Evolutionary conservation across 2,329 filamentous ascomycete species (phyloP).

Genomic region (Exophiala phaeomuriformis): DNA sequence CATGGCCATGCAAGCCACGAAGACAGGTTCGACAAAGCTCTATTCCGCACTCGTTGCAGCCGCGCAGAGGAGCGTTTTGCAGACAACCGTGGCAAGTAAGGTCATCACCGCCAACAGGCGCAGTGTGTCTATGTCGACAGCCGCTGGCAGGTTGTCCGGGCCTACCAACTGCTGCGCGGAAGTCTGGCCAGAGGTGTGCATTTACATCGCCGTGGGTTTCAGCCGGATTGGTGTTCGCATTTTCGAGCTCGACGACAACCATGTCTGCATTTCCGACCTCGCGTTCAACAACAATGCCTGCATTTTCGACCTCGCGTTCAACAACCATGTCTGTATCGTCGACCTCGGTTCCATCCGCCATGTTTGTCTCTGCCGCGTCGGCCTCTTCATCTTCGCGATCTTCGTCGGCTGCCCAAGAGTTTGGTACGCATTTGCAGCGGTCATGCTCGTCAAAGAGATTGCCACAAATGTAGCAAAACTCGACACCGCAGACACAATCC

Average conservation of each 20-base stretch:
- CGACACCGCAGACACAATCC: slow-evolving; percentile 20
- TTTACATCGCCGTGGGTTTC: too few relatives aligned
- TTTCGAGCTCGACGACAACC: too few relatives aligned
- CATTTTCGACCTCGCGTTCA: background rate
- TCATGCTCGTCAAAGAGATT: slow-evolving; percentile 11
- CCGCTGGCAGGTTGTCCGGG: background rate
- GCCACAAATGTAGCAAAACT: slow-evolving; percentile 23
- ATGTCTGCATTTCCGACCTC: background rate
- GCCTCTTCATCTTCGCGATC: slow-evolving; percentile 5
- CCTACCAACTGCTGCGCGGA: background rate
- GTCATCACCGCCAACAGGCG: background rate
- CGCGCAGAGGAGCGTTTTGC: background rate
- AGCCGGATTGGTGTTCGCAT: too few relatives aligned
- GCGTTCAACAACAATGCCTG: background rate
- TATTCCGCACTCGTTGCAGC: slow-evolving; percentile 1
- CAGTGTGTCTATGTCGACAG: background rate
- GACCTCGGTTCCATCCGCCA: background rate
- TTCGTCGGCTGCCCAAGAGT: background rate
- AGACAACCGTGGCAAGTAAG: slow-evolving; percentile 4
- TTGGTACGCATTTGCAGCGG: slow-evolving; percentile 1
- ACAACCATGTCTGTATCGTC: background rate
- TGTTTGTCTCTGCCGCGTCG: background rate
- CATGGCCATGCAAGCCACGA: background rate
- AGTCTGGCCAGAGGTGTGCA: background rate
- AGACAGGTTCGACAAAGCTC: slow-evolving; percentile 3